These are phyloP conservation scores for Arthroderma uncinatum DNA, from an alignment of 2,329 filamentous ascomycete genomes.

Conservation along the genomic window DNA sequence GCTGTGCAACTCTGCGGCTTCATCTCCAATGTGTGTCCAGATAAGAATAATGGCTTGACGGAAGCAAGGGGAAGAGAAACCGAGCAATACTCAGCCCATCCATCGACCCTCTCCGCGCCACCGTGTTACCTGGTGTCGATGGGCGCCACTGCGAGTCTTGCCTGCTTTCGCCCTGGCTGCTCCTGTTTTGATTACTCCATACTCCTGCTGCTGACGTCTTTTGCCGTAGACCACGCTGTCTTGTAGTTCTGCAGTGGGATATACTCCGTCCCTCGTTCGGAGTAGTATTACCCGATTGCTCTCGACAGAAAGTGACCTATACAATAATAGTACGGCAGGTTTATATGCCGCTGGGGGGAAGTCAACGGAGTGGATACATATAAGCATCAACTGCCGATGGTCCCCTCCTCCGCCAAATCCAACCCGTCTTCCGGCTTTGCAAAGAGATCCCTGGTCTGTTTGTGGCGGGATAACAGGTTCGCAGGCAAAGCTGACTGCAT, in stretches of 20 bases:
- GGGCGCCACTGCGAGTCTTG: not conserved
- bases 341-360: not conserved
- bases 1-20: not conserved
- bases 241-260: not conserved
- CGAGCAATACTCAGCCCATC: constrained; percentile 1
- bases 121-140: constrained; percentile 1
- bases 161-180: not conserved
- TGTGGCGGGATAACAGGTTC: not conserved
- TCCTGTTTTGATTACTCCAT: not conserved
- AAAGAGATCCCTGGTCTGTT: not conserved
- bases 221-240: not conserved
- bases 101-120: constrained; percentile 1
- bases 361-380: not conserved
- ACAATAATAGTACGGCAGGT: not conserved
- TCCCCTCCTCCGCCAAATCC: no score
- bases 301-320: not conserved
- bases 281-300: not conserved
- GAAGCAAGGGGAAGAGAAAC: not conserved
- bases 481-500: not conserved
- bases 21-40: not conserved
- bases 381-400: no score
- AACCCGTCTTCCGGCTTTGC: no score
- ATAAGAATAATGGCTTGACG: not conserved
- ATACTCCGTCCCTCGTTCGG: not conserved
- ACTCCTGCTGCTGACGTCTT: not conserved